Base-by-base conservation (phyloP, 2,329 filamentous ascomycete genomes). In the Sporothrix phasma region DNA sequence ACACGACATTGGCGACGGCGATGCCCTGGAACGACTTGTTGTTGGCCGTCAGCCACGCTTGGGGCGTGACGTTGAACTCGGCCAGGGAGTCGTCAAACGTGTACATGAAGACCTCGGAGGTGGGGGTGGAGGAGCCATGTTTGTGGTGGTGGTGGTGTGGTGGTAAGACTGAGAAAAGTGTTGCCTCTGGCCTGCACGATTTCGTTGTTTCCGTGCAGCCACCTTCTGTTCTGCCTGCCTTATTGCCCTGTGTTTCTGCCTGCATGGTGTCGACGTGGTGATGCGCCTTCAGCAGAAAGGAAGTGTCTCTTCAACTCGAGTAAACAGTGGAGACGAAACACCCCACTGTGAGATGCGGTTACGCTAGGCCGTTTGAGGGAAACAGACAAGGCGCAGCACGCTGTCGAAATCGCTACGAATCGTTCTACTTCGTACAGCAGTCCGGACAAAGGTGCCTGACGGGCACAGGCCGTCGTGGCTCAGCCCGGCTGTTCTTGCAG, bases 1-100 rank as follows among this genome's bases (percentile, higher is more conserved):
- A 74, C 37, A 74, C 69, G 41, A 73, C 64, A 7, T 68, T 69
- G 24, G 71, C 70, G 3, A 71, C 71, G 29, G 69, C 71, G 5
- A 71, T 58, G 34, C 62, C 69, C 3, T 68, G 58, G 46, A 70
- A 66, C 31, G 67, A 51, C 5, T 66, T 63, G 15, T 68, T 60
- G 26, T 70, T 67, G 3, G 49, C 24, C 5, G 51, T 37, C 31
- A 72, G 66, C 67, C 70, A 71, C n/a, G 22, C n/a, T 7, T 64
- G 34, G 24, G 66, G 53, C 22, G 69, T 15, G n/a, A 71, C 60
- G 65, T 69, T 64, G 64, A 69, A 70, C 7, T 39, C 31, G 1
- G 51, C 41, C 24, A 73, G 62, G 1, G 69, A 67, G 7, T 67
- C 64, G 41, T 69, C 58, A 34, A 65, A 31, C 2, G 68, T 67